Evolutionary conservation across 169 alveolate genomes (phyloP).

Genomic region (Toxoplasma gondii): DNA sequence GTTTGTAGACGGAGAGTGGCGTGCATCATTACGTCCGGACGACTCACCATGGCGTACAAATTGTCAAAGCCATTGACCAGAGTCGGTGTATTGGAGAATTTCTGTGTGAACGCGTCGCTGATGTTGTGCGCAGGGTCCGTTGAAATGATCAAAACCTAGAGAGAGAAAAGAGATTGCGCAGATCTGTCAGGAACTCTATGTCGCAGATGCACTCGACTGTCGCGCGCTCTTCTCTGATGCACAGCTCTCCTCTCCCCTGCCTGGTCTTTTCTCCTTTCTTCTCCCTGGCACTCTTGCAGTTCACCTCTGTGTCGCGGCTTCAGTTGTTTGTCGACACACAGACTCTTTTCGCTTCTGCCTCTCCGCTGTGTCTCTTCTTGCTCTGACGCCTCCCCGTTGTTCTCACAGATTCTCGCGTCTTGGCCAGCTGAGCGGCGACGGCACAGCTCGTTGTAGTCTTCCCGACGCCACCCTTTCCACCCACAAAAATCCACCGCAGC

Average conservation of each 20-base stretch:
- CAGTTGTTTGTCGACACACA: too few relatives aligned
- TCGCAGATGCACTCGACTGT: background rate
- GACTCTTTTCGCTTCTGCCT: too few relatives aligned
- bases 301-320: too few relatives aligned
- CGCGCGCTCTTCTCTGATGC: too few relatives aligned
- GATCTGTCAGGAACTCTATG: background rate
- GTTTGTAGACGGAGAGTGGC: too few relatives aligned
- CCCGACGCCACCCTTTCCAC: slow-evolving; percentile 99
- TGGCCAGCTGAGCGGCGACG: slow-evolving; percentile 93
- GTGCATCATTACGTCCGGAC: too few relatives aligned
- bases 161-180: background rate
- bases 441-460: slow-evolving; percentile 98
- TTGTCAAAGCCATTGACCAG: slow-evolving; percentile 93
- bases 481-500: slow-evolving; percentile 97
- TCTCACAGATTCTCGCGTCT: slow-evolving; percentile 91
- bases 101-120: slow-evolving; percentile 98
- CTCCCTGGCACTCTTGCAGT: too few relatives aligned
- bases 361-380: background rate
- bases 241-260: background rate
- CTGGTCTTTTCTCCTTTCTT: too few relatives aligned
- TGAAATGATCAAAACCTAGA: slow-evolving; percentile 94
- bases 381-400: background rate
- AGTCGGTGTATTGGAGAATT: slow-evolving; percentile 93
- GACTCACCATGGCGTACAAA: slow-evolving; percentile 93
- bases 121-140: slow-evolving; percentile 99